Percentiles rank a stretch among this genome's conserved stretches.
Evolutionary conservation across 192 early-diverging fungal species (phyloP).

Genomic region (Gamsiella multidivaricata): DNA sequence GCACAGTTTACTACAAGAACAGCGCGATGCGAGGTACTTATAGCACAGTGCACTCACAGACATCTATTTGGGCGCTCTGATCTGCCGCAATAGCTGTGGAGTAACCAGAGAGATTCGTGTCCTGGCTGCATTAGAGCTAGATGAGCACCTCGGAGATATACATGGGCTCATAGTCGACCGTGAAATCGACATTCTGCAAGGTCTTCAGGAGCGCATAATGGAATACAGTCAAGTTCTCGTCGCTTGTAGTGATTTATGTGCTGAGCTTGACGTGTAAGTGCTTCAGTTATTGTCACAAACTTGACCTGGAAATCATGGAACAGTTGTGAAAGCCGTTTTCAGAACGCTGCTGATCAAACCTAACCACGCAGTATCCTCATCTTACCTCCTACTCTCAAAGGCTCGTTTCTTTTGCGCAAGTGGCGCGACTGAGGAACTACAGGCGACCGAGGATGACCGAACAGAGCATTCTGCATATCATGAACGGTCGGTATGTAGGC

Average conservation of each 20-base stretch:
- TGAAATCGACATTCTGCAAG: conserved; percentile 86
- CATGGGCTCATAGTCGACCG: conserved; percentile 84
- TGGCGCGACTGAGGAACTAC: conserved; percentile 67
- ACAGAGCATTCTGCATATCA: conserved; percentile 67
- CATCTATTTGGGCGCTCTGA: too few species aligned
- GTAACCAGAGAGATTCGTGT: too few species aligned
- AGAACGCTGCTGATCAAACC: too few species aligned
- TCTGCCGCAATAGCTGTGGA: too few species aligned
- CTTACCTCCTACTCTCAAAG: conserved; percentile 45
- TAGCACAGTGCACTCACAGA: too few species aligned
- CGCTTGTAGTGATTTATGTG: conserved; percentile 50
- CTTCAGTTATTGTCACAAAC: not conserved
- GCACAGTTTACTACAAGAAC: conserved; percentile 80
- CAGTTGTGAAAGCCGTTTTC: too few species aligned
- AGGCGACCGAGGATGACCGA: conserved; percentile 64
- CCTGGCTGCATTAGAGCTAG: conserved; percentile 71
- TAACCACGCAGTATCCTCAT: too few species aligned
- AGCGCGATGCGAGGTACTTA: conserved; percentile 58
- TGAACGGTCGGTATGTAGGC: conserved; percentile 69
- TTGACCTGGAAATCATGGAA: too few species aligned
- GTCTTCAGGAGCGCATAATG: conserved; percentile 69
- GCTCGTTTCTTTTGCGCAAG: conserved; percentile 70
- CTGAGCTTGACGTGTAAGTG: conserved; percentile 80
- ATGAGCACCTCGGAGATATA: conserved; percentile 85
- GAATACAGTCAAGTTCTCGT: conserved; percentile 54